Conservation (phyloP, 768 basidiomycete genomes). For the Lactifluus piperatus region DNA sequence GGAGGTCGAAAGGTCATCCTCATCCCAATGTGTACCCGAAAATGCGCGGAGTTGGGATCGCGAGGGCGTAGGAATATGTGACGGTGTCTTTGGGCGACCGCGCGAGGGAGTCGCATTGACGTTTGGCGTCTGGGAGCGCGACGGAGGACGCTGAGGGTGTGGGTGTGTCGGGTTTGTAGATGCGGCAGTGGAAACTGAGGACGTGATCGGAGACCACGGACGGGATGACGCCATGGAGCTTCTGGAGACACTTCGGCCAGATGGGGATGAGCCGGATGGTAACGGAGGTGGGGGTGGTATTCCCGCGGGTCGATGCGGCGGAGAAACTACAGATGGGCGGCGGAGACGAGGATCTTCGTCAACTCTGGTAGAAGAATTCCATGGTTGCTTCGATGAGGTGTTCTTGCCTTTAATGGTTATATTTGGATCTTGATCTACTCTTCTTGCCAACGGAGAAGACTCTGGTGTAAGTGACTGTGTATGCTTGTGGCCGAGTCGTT, state of each 20-base stretch:
- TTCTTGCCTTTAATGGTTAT: slow-evolving; percentile 33
- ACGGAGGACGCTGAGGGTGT: slow-evolving; percentile 39
- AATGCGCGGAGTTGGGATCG: slow-evolving; percentile 37
- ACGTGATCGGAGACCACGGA: slow-evolving; percentile 19
- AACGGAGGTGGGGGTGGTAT: neutral
- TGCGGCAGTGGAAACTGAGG: slow-evolving; percentile 21
- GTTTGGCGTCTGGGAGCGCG: slow-evolving; percentile 52
- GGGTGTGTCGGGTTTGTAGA: slow-evolving; percentile 34
- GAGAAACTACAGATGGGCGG: slow-evolving; percentile 39
- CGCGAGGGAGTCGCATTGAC: slow-evolving; percentile 41
- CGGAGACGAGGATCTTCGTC: slow-evolving; percentile 46
- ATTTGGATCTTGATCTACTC: slow-evolving; percentile 29
- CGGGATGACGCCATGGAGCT: slow-evolving; percentile 21
- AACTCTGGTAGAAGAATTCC: slow-evolving; percentile 82
- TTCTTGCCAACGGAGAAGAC: slow-evolving; percentile 43
- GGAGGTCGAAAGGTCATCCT: slow-evolving; percentile 36
- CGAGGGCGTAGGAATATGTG: slow-evolving; percentile 62
- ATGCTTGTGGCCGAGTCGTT: slow-evolving; percentile 56
- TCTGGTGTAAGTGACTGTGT: slow-evolving; percentile 67
- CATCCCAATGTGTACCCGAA: slow-evolving; percentile 40
- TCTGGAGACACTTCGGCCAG: slow-evolving; percentile 18
- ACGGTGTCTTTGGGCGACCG: slow-evolving; percentile 71
- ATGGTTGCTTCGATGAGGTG: slow-evolving; percentile 31
- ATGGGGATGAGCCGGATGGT: slow-evolving; percentile 6
- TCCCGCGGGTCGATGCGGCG: slow-evolving; percentile 13